Conservation (phyloP, 148 eudicot genomes). For the Rhododendron molle region DNA sequence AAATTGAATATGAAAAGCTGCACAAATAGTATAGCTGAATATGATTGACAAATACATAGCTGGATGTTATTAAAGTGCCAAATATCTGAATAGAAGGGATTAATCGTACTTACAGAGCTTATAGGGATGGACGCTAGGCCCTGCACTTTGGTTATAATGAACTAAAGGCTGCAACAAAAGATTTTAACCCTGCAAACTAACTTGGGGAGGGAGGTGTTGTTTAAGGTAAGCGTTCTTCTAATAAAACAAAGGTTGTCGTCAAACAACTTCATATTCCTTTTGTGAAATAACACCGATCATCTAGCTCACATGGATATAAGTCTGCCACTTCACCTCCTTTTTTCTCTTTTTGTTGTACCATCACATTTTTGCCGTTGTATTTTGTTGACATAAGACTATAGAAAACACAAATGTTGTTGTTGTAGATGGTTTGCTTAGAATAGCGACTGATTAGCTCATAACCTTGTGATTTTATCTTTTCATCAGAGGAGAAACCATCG, state of each 20-base stretch:
- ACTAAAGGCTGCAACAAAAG: constrained; percentile 56
- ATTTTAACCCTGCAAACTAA: constrained; percentile 10
- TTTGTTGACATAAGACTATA: background rate
- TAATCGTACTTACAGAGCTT: constrained; percentile 36
- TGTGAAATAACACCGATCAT: background rate
- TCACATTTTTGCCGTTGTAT: no score
- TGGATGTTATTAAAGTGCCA: background rate
- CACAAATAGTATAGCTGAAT: background rate
- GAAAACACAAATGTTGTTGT: background rate
- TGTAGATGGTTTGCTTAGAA: no score
- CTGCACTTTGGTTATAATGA: constrained; percentile 55
- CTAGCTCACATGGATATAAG: background rate
- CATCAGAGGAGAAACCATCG: no score
- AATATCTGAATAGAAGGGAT: background rate
- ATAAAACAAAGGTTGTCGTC: background rate
- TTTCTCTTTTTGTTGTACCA: no score
- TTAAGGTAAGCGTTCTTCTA: constrained; percentile 31
- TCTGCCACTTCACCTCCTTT: background rate
- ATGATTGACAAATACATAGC: background rate
- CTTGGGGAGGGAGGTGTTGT: constrained; percentile 72
- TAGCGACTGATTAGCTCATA: no score
- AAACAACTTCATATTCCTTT: background rate
- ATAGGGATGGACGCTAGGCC: constrained; percentile 59
- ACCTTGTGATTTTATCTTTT: no score
- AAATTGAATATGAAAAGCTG: background rate